Conservation (phyloP, 2,329 filamentous ascomycete genomes). For the Fusarium marasasianum region DNA sequence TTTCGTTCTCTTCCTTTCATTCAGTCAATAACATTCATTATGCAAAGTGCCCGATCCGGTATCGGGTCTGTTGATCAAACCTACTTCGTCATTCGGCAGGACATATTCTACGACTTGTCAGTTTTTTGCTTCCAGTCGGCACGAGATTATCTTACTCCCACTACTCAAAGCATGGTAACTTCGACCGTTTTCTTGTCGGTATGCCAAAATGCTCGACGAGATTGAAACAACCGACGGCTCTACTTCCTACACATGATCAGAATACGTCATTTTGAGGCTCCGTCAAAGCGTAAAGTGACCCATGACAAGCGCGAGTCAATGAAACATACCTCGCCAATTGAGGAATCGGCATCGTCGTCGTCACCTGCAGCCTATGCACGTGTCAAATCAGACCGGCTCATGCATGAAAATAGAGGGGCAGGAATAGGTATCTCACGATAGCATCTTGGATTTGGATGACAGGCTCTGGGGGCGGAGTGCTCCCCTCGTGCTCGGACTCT, state of each 20-base stretch:
- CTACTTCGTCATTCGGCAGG: neutral
- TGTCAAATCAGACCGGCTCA: neutral
- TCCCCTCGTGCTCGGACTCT: neutral
- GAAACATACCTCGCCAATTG: neutral
- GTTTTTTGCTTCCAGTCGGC: fast-evolving
- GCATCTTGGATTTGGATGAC: neutral
- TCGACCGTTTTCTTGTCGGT: neutral
- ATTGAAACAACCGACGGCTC: neutral
- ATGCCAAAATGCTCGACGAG: neutral
- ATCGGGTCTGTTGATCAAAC: neutral
- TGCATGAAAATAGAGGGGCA: neutral
- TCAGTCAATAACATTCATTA: neutral
- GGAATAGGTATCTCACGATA: neutral
- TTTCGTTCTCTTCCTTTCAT: neutral
- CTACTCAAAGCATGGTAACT: neutral
- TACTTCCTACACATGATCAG: neutral
- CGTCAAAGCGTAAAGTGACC: neutral
- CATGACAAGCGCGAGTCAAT: neutral
- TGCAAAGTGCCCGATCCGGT: neutral
- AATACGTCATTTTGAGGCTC: neutral
- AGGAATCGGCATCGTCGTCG: neutral
- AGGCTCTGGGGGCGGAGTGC: neutral
- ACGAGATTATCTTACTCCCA: neutral
- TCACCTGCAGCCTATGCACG: neutral
- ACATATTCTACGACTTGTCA: neutral